Percentiles rank a stretch among this genome's conserved stretches.
Evolutionary conservation across 2,329 filamentous ascomycete species (phyloP).

Genomic region (Niveomyces coronatus): DNA sequence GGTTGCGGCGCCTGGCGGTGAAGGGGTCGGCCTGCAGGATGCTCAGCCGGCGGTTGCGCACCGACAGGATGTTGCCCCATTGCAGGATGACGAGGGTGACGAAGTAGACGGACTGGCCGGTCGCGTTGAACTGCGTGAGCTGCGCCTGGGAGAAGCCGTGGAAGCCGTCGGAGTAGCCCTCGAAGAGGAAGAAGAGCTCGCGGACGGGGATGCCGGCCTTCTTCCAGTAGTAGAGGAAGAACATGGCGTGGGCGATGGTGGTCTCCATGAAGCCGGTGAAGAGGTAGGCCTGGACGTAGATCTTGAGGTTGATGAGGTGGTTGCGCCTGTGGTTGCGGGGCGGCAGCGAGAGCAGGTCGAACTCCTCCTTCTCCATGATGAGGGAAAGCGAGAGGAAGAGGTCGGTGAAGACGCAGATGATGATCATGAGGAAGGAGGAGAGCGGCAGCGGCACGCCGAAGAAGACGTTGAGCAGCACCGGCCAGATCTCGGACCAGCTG

Average conservation of each 20-base stretch:
- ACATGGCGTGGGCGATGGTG: constrained; percentile 39
- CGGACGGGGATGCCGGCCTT: constrained; percentile 36
- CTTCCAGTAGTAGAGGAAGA: constrained; percentile 41
- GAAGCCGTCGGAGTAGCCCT: constrained; percentile 36
- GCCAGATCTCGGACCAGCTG: constrained; percentile 47
- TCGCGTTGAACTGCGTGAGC: constrained; percentile 36
- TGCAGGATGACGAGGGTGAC: constrained; percentile 43
- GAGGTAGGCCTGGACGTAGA: constrained; percentile 41
- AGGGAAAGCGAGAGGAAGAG: constrained; percentile 39
- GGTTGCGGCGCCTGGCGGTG: constrained; percentile 35
- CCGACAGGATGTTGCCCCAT: constrained; percentile 41
- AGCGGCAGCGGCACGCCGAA: constrained; percentile 42
- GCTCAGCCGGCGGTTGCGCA: constrained; percentile 41
- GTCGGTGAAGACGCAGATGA: constrained; percentile 47
- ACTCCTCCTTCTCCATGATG: constrained; percentile 47
- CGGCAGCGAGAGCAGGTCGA: constrained; percentile 39
- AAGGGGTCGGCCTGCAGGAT: constrained; percentile 42
- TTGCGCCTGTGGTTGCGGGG: constrained; percentile 39
- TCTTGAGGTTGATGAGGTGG: constrained; percentile 41
- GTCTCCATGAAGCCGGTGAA: constrained; percentile 44
- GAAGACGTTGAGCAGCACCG: constrained; percentile 44
- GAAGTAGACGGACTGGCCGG: constrained; percentile 43
- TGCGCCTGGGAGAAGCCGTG: constrained; percentile 36
- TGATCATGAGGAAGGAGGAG: constrained; percentile 46
- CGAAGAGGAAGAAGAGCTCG: constrained; percentile 40